A percentile compares a stretch with the other conserved stretches of the same genome.
Evolutionary conservation across 164 flowering plant genomes (phyloP).

Genomic region (Cinnamomum chago): DNA sequence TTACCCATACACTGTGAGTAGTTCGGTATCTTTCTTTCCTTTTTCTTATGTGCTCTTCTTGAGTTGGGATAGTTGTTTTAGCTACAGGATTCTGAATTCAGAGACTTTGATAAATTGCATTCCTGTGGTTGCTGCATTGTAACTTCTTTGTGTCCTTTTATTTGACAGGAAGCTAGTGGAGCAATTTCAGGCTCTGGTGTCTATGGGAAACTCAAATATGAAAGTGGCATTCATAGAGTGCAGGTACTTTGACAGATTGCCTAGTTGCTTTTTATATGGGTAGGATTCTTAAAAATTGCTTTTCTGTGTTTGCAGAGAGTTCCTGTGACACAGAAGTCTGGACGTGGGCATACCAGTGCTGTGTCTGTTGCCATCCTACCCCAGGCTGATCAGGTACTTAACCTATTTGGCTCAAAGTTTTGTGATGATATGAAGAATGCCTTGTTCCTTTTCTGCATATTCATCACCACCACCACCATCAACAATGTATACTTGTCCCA

Average conservation of each 20-base stretch:
- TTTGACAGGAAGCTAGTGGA: constrained; percentile 85
- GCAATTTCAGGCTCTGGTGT: constrained; percentile 77
- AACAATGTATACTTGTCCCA: too few species aligned
- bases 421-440: too few species aligned
- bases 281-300: neutral
- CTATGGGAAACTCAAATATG: constrained; percentile 91
- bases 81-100: too few species aligned
- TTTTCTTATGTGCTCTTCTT: too few species aligned
- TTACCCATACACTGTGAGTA: too few species aligned
- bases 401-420: too few species aligned
- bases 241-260: constrained; percentile 44
- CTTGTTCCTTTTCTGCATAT: too few species aligned
- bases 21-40: too few species aligned
- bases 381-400: constrained; percentile 89
- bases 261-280: neutral
- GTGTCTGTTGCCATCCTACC: constrained; percentile 98
- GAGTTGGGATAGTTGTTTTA: too few species aligned
- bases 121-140: neutral
- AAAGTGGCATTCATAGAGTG: constrained; percentile 98
- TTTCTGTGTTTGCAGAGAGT: constrained; percentile 57
- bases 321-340: constrained; percentile 92
- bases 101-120: neutral
- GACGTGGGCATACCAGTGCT: constrained; percentile 97
- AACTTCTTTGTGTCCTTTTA: neutral
- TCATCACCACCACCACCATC: too few species aligned